Evolutionary conservation across 1,284 basidiomycete species (phyloP), one percentile per base, ranked within the genome.

Genomic region (Ceratobasidium sp.): DNA sequence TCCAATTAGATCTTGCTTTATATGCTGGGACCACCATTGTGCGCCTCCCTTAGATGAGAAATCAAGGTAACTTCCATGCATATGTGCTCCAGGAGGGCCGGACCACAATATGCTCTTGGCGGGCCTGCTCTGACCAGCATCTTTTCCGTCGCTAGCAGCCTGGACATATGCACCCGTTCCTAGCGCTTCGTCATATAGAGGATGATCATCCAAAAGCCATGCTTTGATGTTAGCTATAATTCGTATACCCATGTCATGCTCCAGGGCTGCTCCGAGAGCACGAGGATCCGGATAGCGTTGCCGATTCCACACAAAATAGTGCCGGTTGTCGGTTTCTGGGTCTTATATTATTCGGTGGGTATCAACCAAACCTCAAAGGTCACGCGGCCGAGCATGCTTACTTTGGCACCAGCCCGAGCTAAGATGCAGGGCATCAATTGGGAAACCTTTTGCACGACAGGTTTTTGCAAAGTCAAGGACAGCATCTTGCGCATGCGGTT

Each of bases 251-350:
- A 75, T 64, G 35, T 75, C 71, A 13, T 75, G 3, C 49, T 75
- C 71, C 26, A 75, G 60, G 23, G 47, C 37, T 3, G 71, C 63
- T n/a, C 71, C 71, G 13, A 75, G 51, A 54, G 61, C 60, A 28
- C 35, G 71, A 5, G 71, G 71, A 39, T 75, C 71, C 20, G 71
- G 71, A 39, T 75, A 75, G 3, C 71, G 45, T 26, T 75, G 45
- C 7, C 71, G 71, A 47, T 75, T 75, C 71, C 71, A 75, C n/a
- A 75, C 71, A 54, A 75, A 75, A 47, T 75, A 75, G 20, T 75
- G 71, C 7, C 71, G 45, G 42, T 75, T 75, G 20, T 65, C 49
- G 47, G 71, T 75, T 54, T 75, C 33, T 1, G 71, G 71, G 42
- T 75, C 71, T 75, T 10, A 17, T 33, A 37, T 15, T n/a, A 56